Evolutionary conservation across 1,139 yeast genomes (phyloP).

Genomic region (Debaryomycetaceae sp.): DNA sequence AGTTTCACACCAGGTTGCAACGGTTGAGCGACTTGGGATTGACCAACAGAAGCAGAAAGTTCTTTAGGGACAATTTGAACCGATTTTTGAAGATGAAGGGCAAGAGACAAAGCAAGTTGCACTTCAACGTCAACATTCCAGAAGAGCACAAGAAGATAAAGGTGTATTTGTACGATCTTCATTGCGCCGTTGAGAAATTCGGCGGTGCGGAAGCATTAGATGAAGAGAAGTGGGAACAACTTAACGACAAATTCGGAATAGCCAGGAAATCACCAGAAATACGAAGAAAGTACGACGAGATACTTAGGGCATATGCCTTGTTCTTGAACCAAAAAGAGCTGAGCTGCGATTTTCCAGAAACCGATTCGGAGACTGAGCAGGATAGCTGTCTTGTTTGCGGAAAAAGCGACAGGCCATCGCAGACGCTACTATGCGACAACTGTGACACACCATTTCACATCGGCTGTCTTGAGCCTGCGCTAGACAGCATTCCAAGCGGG

Average conservation of each 20-base stretch:
- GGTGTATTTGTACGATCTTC: conserved; percentile 53
- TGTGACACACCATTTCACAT: conserved; percentile 70
- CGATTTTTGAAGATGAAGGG: conserved; percentile 51
- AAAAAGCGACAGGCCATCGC: conserved; percentile 43
- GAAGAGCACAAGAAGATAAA: conserved; percentile 19
- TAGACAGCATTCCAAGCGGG: conserved; percentile 48
- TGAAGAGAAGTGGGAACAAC: conserved; percentile 27
- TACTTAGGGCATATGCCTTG: conserved; percentile 43
- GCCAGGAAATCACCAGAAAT: conserved; percentile 17
- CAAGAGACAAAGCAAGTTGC: conserved; percentile 23
- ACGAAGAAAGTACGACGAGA: conserved; percentile 27
- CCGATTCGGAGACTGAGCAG: conserved; percentile 30
- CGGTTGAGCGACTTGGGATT: conserved; percentile 61
- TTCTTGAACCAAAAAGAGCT: conserved; percentile 27
- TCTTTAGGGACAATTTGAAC: conserved; percentile 57
- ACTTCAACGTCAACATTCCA: conserved; percentile 16
- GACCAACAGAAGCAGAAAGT: conserved; percentile 56
- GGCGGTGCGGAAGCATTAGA: conserved; percentile 22
- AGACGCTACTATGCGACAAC: conserved; percentile 64
- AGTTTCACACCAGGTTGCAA: conserved; percentile 65
- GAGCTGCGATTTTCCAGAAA: conserved; percentile 19
- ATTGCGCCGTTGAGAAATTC: conserved; percentile 37
- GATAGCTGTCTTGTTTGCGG: conserved; percentile 56
- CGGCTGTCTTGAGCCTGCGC: conserved; percentile 56
- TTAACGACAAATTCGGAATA: conserved; percentile 27